Evolutionary conservation across 306 rosid genomes (phyloP).

Genomic region (Carpinus fangiana): DNA sequence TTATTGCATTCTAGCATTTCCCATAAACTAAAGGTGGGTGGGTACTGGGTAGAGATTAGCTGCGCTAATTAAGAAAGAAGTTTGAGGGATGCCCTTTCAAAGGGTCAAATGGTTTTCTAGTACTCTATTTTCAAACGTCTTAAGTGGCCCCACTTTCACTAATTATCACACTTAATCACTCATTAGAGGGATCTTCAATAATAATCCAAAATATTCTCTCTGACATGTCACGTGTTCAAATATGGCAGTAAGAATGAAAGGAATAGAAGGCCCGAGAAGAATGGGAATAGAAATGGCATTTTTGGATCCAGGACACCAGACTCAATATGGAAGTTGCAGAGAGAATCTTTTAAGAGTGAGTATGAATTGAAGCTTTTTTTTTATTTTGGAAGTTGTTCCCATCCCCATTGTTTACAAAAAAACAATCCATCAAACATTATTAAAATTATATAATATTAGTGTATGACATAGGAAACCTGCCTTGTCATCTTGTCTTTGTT

Average conservation of each 20-base stretch:
- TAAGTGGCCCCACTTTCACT: neutral
- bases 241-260: slow-evolving; percentile 19
- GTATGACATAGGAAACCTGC: slow-evolving; percentile 48
- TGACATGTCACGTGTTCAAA: slow-evolving; percentile 31
- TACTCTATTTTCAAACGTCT: no score
- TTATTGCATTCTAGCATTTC: no score
- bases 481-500: slow-evolving; percentile 62
- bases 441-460: neutral
- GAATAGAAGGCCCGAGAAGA: slow-evolving; percentile 24
- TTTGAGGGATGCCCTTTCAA: slow-evolving; percentile 2
- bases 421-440: slow-evolving; percentile 38
- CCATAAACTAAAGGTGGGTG: neutral
- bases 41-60: neutral
- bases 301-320: slow-evolving; percentile 20
- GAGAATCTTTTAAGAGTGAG: slow-evolving; percentile 29
- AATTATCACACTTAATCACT: slow-evolving; percentile 7
- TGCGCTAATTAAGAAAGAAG: neutral
- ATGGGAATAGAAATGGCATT: slow-evolving; percentile 24
- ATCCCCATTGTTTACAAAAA: slow-evolving; percentile 21
- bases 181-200: neutral
- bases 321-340: slow-evolving; percentile 23
- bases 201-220: slow-evolving; percentile 18
- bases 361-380: slow-evolving; percentile 31
- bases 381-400: slow-evolving; percentile 32
- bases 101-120: slow-evolving; percentile 34